A percentile compares a stretch with the other conserved stretches of the same genome.
Conservation (phyloP, 2,329 filamentous ascomycete species). For the Colletotrichum neosansevieriae region DNA sequence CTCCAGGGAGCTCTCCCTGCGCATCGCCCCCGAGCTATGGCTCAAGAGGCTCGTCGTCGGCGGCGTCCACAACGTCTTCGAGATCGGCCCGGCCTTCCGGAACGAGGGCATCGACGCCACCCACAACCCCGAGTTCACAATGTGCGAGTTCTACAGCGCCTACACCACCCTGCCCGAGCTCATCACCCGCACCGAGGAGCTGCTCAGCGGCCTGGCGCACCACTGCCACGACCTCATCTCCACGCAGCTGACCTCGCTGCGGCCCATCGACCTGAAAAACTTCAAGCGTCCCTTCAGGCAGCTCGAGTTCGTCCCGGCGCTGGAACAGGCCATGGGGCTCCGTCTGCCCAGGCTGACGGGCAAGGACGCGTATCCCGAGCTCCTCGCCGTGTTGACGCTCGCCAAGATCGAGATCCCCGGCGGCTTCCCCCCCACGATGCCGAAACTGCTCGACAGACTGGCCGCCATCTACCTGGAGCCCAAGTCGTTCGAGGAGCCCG, state of each 20-base stretch:
- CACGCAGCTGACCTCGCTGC: conserved; percentile 59
- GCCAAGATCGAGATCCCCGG: conserved; percentile 74
- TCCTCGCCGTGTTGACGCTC: conserved; percentile 67
- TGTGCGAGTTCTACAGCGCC: conserved; percentile 95
- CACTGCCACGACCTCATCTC: conserved; percentile 61
- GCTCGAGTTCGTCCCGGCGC: conserved; percentile 84
- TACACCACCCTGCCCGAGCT: conserved; percentile 82
- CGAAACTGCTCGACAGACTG: conserved; percentile 83
- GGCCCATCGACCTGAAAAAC: conserved; percentile 60
- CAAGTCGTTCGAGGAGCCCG: conserved; percentile 72
- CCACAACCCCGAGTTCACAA: conserved; percentile 97
- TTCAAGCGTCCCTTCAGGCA: conserved; percentile 70
- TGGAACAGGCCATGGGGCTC: conserved; percentile 76
- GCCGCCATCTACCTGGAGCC: conserved; percentile 83
- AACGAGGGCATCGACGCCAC: conserved; percentile 93
- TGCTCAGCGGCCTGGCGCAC: conserved; percentile 72
- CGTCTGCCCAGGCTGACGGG: conserved; percentile 73
- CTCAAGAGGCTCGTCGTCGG: conserved; percentile 92
- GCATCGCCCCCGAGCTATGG: conserved; percentile 95
- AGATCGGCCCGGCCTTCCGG: conserved; percentile 91
- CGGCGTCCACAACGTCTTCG: conserved; percentile 89
- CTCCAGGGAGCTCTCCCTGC: conserved; percentile 77
- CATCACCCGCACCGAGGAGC: conserved; percentile 78
- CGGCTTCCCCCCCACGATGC: conserved; percentile 66
- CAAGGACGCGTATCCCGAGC: conserved; percentile 66